Conservation (phyloP, 1,139 yeast genomes). For the Taiozyma onychis region DNA sequence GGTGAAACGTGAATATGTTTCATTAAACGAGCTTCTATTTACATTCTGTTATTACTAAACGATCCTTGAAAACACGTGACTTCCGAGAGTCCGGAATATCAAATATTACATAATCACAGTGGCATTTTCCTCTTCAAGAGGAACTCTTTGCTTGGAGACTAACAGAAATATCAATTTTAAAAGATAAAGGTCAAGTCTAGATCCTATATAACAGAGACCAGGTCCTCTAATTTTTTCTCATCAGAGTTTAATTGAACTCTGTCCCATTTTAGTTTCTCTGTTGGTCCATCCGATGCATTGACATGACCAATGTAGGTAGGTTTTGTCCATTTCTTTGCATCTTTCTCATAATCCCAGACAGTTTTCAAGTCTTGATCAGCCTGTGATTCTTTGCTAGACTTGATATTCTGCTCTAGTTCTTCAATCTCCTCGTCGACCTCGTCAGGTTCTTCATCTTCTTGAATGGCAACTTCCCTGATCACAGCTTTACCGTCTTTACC, state of each 20-base stretch:
- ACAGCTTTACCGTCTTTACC: slow-evolving; percentile 71
- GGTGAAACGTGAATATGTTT: background rate
- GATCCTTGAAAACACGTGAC: background rate
- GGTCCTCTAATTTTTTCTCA: slow-evolving; percentile 5
- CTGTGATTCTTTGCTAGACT: slow-evolving; percentile 25
- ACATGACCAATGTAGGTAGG: slow-evolving; percentile 25
- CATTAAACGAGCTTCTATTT: background rate
- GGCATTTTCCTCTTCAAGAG: too few relatives aligned
- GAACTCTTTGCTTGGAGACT: too few relatives aligned
- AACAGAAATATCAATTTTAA: background rate
- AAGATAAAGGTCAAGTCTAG: too few relatives aligned
- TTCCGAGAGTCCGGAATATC: background rate
- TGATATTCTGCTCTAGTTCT: slow-evolving; percentile 30
- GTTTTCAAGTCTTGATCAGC: slow-evolving; percentile 30
- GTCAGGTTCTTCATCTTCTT: slow-evolving; percentile 23
- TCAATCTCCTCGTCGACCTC: slow-evolving; percentile 26
- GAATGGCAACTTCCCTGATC: slow-evolving; percentile 25
- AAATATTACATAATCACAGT: background rate
- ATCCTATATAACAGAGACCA: slow-evolving; percentile 7
- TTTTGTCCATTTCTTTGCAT: slow-evolving; percentile 41
- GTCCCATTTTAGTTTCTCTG: background rate
- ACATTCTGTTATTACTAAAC: background rate
- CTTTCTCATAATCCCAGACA: slow-evolving; percentile 56
- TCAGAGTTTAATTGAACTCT: slow-evolving; percentile 4
- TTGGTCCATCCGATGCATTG: background rate